Evolutionary conservation across 140 eudicot genomes (phyloP).

Genomic region (Erigeron philadelphicus): DNA sequence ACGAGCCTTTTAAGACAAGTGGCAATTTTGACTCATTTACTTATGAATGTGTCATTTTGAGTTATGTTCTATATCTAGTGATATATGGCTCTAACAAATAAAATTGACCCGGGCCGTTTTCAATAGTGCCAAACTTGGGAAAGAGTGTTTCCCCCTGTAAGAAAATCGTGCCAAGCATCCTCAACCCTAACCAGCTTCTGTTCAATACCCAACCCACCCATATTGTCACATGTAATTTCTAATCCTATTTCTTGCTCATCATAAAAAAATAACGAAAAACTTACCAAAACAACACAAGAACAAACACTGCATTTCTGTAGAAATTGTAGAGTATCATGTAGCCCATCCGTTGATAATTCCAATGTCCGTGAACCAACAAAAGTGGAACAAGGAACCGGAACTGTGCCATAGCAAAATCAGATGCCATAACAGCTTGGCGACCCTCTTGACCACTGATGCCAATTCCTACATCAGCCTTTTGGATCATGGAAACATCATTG

Average conservation of each 20-base stretch:
- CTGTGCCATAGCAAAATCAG: conserved; percentile 97
- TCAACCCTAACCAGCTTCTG: background rate
- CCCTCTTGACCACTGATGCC: conserved; percentile 99
- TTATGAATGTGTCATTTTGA: background rate
- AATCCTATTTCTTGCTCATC: background rate
- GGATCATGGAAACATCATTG: conserved; percentile 97
- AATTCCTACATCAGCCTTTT: conserved; percentile 94
- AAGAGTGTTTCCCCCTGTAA: no score
- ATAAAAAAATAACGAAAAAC: conserved; percentile 1
- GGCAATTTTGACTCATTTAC: background rate
- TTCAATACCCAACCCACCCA: background rate
- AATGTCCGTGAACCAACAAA: conserved; percentile 89
- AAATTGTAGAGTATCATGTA: conserved; percentile 90
- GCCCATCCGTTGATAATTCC: conserved; percentile 95
- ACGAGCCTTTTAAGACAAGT: background rate
- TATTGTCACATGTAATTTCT: background rate
- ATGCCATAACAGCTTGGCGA: conserved; percentile 97
- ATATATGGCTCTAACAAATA: background rate
- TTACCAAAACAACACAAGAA: conserved; percentile 82
- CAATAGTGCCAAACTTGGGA: no score
- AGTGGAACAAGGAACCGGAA: conserved; percentile 89
- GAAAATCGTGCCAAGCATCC: background rate
- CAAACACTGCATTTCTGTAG: conserved; percentile 78
- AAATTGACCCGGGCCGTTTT: background rate
- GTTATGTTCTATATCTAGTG: background rate